Evolutionary conservation across 140 eudicot genomes (phyloP), one percentile per base, ranked within the genome.

Genomic region (Senecio squalidus): DNA sequence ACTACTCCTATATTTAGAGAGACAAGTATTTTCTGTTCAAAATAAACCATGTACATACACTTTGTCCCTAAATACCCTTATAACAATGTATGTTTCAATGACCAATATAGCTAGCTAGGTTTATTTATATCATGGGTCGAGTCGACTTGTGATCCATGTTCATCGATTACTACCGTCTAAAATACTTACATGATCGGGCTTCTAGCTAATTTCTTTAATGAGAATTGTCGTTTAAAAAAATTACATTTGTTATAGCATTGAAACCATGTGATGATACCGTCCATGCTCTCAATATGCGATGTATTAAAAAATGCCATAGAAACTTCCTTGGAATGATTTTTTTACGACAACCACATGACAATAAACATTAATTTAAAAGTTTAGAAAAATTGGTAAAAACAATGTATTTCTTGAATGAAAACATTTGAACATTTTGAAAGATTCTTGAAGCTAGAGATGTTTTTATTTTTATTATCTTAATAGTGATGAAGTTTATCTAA

Each of bases 341-440:
- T 17, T 26, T 55, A 55, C 66, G 57, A 63, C 60, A 63, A 63
- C 59, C 71, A 54, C 77, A 55, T 63, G 77, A 27, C 76, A 62
- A 62, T 26, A 28, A 16, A 52, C 23, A 38, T 11, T 5, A 25
- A 44, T 71, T 41, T 55, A 17, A 11, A 63, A 46, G 7, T 55
- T 33, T 44, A 55, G 33, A 71, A 44, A 49, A 43, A 10, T 62
- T 43, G 70, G 70, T 29, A 22, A 55, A 71, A 63, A 46, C 77
- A 36, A 71, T n/a, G n/a, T n/a, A n/a, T 36, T 47, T 63, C 66
- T 71, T 55, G 60, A 64, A 71, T 60, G 59, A 63, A 55, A 44
- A 52, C 6, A 61, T 71, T 68, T 53, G 59, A 46, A 55, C 45
- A 38, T 18, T 31, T 63, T 66, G 30, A 55, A 63, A 71, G 71